phyloP scores from a whole-genome alignment of 352 stramenopile species.

The Ophiocytium majus region DNA sequence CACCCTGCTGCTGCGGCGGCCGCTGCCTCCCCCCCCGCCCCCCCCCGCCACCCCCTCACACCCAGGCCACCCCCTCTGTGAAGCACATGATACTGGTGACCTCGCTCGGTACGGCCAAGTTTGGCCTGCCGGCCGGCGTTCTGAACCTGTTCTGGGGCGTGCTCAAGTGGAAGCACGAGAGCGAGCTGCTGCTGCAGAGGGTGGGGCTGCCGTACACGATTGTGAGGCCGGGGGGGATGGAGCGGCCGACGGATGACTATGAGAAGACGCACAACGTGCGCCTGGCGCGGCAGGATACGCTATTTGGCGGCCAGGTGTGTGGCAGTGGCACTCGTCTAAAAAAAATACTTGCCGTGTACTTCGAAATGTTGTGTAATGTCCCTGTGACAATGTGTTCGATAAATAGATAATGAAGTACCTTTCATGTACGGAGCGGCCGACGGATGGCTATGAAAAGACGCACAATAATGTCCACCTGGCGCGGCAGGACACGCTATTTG shows the following conservation, averaged over 20 bases:
- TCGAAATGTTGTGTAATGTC: too few species aligned
- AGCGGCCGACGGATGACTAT: conserved; percentile 51
- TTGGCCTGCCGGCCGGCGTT: conserved; percentile 40
- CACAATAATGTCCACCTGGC: conserved; percentile 44
- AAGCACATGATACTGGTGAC: conserved; percentile 55
- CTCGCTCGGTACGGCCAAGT: conserved; percentile 53
- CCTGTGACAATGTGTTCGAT: too few species aligned
- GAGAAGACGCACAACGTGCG: conserved; percentile 53
- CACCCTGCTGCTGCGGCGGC: too few species aligned
- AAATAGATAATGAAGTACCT: too few species aligned
- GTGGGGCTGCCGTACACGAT: conserved; percentile 54
- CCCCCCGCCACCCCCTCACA: too few species aligned
- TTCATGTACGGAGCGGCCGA: too few species aligned
- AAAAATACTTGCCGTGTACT: too few species aligned
- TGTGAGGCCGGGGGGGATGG: conserved; percentile 54
- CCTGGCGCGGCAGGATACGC: conserved; percentile 30
- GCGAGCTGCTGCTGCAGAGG: conserved; percentile 34
- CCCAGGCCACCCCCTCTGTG: conserved; percentile 37
- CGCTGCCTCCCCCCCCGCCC: too few species aligned
- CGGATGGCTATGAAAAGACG: conserved; percentile 53
- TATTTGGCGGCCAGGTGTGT: conserved; percentile 53
- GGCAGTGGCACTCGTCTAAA: background rate
- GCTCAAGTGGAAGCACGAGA: conserved; percentile 46
- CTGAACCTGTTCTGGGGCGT: conserved; percentile 56
- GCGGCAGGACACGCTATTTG: conserved; percentile 32